These are phyloP conservation scores for Lecanicillium sp. DNA, from an alignment of 2,329 filamentous ascomycete genomes.

Conservation along the genomic window DNA sequence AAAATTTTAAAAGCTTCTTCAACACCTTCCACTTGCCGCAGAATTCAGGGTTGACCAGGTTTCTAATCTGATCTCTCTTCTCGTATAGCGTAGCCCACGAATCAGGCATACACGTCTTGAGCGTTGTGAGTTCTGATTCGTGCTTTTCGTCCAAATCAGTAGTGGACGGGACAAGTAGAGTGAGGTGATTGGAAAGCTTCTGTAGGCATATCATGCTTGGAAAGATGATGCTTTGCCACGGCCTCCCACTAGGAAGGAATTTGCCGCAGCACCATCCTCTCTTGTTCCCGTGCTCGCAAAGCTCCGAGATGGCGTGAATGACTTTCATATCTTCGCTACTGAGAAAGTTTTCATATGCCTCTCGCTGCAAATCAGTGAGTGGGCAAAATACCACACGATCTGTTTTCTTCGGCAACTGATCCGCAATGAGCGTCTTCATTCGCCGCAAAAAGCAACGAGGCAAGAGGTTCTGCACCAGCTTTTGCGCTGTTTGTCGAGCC, in stretches of 20 bases:
- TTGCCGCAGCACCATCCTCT: constrained; percentile 75
- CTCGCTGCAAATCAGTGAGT: constrained; percentile 69
- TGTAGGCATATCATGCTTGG: constrained; percentile 75
- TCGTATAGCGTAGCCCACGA: constrained; percentile 67
- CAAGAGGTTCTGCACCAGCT: constrained; percentile 78
- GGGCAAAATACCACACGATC: constrained; percentile 94
- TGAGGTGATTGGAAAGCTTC: constrained; percentile 89
- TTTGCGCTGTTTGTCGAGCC: constrained; percentile 72
- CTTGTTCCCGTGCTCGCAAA: constrained; percentile 56
- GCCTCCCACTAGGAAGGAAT: constrained; percentile 48
- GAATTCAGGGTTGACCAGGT: constrained; percentile 78
- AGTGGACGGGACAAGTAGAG: constrained; percentile 64
- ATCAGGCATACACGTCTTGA: constrained; percentile 67
- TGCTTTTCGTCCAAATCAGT: constrained; percentile 64
- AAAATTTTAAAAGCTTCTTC: constrained; percentile 77
- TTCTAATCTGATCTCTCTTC: constrained; percentile 68
- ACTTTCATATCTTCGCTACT: constrained; percentile 56
- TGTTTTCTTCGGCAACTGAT: constrained; percentile 90
- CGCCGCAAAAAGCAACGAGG: constrained; percentile 85
- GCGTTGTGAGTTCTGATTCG: constrained; percentile 63
- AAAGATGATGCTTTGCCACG: constrained; percentile 75
- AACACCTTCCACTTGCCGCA: constrained; percentile 97
- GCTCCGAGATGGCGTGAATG: constrained; percentile 59
- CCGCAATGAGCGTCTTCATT: constrained; percentile 85
- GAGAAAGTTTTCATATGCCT: constrained; percentile 79